Base-by-base conservation (phyloP, 1,139 yeast genomes). In the Suhomyces taliae region DNA sequence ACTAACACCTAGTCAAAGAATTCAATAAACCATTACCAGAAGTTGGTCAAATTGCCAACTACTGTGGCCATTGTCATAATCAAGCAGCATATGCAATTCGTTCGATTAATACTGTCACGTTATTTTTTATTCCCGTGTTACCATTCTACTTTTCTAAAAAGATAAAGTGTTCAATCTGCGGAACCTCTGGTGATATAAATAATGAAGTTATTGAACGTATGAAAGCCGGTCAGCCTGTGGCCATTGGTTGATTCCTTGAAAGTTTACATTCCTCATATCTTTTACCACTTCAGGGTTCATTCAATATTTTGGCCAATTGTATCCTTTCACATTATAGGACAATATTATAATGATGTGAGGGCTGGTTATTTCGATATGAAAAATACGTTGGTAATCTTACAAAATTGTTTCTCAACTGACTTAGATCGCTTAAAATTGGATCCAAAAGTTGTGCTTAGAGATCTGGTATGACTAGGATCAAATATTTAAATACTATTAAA, bases 91-190 rank as follows among this genome's bases (percentile, higher is more conserved):
- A 65, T 57, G 74, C 79, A 0, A 64, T 70, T 8, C 63, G 75
- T 43, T 64, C 77, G 15, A 71, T 70, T 51, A 73, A 72, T 51
- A 62, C 72, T 53, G 66, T 75, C n/a, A 75, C 79, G 0, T 51
- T 75, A 27, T 75, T 75, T 53, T 74, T 75, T 59, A 67, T 75
- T 37, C 80, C 80, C 1, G 65, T 75, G 14, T 53, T 75, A 27
- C 80, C 80, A 27, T 74, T 73, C 53, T 69, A 70, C 51, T 72
- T 60, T 50, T 46, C 63, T 37, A 75, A 75, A 50, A 52, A 72
- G 43, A 60, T 75, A 46, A 69, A 66, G 53, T 75, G 80, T 49
- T 61, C 69, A 8, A 75, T 75, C 36, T 75, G 80, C 54, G 73
- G 75, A 6, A 74, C 78, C 1, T 61, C 76, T 7, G 79, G 76